phyloP scores from a whole-genome alignment of 345 rosid genomes.

The Durio zibethinus region DNA sequence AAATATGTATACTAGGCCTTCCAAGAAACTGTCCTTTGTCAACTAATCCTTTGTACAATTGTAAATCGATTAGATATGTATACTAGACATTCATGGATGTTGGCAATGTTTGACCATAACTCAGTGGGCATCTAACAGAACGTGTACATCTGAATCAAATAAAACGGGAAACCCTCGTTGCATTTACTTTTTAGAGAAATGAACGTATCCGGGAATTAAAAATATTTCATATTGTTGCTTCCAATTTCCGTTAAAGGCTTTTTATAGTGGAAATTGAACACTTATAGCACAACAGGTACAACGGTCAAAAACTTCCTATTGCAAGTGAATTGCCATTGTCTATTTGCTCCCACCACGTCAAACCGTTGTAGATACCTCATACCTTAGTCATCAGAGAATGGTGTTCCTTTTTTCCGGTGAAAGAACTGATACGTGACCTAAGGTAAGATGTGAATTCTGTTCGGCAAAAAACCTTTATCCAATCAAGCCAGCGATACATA shows the following conservation, averaged over 20 bases:
- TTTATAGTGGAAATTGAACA: background rate
- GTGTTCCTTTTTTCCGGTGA: constrained; percentile 85
- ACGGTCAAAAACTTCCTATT: constrained; percentile 73
- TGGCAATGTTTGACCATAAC: background rate
- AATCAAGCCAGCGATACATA: too few species aligned
- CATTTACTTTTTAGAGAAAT: background rate
- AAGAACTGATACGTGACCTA: constrained; percentile 72
- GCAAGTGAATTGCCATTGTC: constrained; percentile 80
- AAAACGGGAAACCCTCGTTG: background rate
- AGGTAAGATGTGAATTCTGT: constrained; percentile 3
- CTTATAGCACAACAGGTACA: constrained; percentile 82
- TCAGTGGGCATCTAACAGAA: background rate
- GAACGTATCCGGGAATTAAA: background rate
- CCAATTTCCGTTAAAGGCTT: background rate
- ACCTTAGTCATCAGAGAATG: constrained; percentile 75
- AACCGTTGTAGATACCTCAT: constrained; percentile 65
- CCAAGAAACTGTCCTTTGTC: background rate
- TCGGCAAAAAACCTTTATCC: too few species aligned
- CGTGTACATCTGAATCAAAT: background rate
- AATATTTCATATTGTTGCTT: background rate
- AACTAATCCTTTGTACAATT: background rate
- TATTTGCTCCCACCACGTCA: constrained; percentile 87
- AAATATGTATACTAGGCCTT: too few species aligned
- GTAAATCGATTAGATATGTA: background rate
- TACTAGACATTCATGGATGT: background rate